These are phyloP conservation scores for Lagerstroemia speciosa DNA, from an alignment of 345 rosid genomes.

Conservation along the genomic window DNA sequence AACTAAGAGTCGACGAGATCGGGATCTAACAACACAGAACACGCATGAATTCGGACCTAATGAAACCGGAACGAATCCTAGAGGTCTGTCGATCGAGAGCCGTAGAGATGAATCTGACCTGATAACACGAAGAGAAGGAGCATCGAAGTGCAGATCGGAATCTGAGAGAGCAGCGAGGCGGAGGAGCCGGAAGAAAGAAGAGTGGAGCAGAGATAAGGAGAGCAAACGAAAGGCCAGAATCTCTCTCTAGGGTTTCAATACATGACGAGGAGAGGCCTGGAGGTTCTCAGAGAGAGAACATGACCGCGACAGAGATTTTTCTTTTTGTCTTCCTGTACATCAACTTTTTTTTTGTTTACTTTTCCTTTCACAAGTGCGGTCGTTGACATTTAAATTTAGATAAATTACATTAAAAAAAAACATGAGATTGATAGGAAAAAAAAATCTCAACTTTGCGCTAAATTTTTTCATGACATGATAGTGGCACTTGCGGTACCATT, in stretches of 20 bases:
- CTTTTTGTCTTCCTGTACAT: neutral
- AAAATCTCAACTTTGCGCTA: no score
- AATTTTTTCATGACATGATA: no score
- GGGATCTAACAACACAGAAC: neutral
- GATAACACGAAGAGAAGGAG: neutral
- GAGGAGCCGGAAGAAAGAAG: no score
- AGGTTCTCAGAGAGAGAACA: neutral
- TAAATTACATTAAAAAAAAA: no score
- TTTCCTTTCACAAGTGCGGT: no score
- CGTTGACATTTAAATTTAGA: no score
- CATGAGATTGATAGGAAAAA: no score
- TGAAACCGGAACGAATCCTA: neutral
- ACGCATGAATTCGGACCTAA: neutral
- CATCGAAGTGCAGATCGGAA: neutral
- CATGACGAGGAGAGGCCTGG: neutral
- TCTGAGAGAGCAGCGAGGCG: neutral
- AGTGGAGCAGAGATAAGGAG: no score
- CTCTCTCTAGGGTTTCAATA: constrained; percentile 4
- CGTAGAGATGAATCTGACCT: neutral
- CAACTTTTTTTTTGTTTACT: no score
- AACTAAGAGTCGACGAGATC: neutral
- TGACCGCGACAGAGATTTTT: neutral
- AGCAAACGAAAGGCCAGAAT: no score
- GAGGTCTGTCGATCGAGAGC: neutral
- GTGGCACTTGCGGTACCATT: no score